Evolutionary conservation across 225 moss, liverwort and hornwort genomes (phyloP).

Genomic region (Takakia lepidozioides): DNA sequence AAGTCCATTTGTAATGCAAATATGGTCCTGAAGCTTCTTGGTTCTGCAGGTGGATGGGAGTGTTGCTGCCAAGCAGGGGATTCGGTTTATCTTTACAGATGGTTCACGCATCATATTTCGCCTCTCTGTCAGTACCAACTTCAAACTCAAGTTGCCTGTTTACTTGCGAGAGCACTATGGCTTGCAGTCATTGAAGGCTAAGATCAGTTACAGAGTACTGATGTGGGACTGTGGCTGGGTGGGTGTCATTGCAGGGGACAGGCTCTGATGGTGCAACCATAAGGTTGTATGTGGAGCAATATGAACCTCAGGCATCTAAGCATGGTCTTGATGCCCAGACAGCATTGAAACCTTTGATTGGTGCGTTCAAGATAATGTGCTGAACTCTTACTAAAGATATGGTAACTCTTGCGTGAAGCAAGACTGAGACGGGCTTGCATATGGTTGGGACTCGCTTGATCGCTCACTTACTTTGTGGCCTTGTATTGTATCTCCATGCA

Average conservation of each 20-base stretch:
- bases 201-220: no score
- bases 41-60: constrained; percentile 59
- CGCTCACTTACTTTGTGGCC: background rate
- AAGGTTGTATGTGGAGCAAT: constrained; percentile 82
- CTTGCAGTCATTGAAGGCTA: no score
- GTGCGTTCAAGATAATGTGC: constrained; percentile 4
- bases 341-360: constrained; percentile 72
- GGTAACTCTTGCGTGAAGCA: no score
- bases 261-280: constrained; percentile 93
- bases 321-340: constrained; percentile 74
- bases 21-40: no score
- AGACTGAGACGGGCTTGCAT: no score
- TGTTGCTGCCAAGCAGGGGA: constrained; percentile 77
- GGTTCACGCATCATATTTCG: constrained; percentile 94
- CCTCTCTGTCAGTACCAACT: constrained; percentile 37
- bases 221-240: no score
- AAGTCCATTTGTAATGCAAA: no score
- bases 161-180: background rate
- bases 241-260: constrained; percentile 36
- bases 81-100: constrained; percentile 80
- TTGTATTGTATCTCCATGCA: constrained; percentile 9
- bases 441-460: background rate
- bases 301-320: constrained; percentile 60
- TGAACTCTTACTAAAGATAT: background rate
- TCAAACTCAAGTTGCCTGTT: background rate